A percentile compares a stretch with the other conserved stretches of the same genome.
Conservation (phyloP, 2,329 filamentous ascomycete species). For the Furcasterigmium furcatum region DNA sequence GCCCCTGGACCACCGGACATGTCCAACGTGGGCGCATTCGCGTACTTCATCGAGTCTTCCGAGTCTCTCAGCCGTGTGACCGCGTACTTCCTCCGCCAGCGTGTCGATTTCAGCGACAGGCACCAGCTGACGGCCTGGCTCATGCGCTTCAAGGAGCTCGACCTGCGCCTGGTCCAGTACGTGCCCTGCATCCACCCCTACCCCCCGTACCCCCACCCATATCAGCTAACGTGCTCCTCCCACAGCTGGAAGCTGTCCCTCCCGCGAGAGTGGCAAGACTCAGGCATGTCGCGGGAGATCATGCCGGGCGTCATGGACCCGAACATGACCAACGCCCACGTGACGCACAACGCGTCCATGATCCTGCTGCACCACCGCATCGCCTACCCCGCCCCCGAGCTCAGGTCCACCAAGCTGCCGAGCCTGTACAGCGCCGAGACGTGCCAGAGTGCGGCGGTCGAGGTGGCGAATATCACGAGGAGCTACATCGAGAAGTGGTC, state of each 20-base stretch:
- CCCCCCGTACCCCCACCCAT: constrained; percentile 2
- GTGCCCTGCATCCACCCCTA: too few species aligned
- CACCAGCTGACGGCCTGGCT: constrained; percentile 34
- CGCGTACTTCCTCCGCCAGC: constrained; percentile 37
- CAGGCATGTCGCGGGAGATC: constrained; percentile 14
- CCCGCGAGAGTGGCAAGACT: constrained; percentile 32
- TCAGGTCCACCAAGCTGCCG: constrained; percentile 28
- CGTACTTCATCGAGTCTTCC: constrained; percentile 38
- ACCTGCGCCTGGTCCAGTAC: constrained; percentile 35
- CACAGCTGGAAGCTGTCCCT: constrained; percentile 36
- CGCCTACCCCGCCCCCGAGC: constrained; percentile 30
- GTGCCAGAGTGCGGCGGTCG: constrained; percentile 38
- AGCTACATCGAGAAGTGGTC: constrained; percentile 38
- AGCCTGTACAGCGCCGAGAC: constrained; percentile 43
- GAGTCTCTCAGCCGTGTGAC: constrained; percentile 37
- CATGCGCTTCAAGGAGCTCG: constrained; percentile 40
- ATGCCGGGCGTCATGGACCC: constrained; percentile 33
- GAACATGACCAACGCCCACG: constrained; percentile 42
- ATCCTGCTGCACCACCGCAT: constrained; percentile 44
- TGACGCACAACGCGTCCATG: constrained; percentile 45
- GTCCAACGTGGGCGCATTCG: constrained; percentile 35
- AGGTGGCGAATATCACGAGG: constrained; percentile 38
- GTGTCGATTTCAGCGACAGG: constrained; percentile 27
- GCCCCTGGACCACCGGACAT: constrained; percentile 17
- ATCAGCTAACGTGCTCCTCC: not conserved